These are phyloP conservation scores for Elsinoe fawcettii DNA, from an alignment of 2,329 filamentous ascomycete genomes.

Conservation along the genomic window DNA sequence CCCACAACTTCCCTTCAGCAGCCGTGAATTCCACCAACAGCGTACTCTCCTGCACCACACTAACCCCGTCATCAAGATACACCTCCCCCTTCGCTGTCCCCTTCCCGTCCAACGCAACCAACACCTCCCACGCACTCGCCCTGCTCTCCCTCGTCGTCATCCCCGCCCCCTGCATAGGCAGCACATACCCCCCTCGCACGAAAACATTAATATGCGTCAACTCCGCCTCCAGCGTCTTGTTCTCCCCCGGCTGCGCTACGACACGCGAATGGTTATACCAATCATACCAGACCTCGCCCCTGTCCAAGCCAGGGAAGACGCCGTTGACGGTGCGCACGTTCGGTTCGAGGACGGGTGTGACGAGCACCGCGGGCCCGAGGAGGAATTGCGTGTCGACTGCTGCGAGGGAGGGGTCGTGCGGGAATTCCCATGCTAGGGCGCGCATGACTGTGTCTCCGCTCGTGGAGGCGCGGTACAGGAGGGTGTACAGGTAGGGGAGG, in stretches of 20 bases:
- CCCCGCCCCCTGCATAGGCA: conserved; percentile 61
- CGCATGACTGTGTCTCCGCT: conserved; percentile 64
- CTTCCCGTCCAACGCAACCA: conserved; percentile 51
- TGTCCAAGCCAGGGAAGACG: conserved; percentile 59
- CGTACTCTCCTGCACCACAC: conserved; percentile 48
- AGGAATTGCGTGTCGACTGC: conserved; percentile 64
- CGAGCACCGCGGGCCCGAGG: conserved; percentile 56
- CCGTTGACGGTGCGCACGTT: conserved; percentile 55
- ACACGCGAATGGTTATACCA: conserved; percentile 64
- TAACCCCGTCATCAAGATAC: conserved; percentile 71
- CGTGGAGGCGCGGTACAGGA: conserved; percentile 58
- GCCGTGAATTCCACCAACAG: conserved; percentile 49
- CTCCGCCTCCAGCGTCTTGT: conserved; percentile 54
- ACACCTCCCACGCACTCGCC: conserved; percentile 57
- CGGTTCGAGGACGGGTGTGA: conserved; percentile 60
- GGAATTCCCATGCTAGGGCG: conserved; percentile 67
- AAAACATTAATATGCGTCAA: conserved; percentile 64
- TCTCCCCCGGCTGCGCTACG: conserved; percentile 44
- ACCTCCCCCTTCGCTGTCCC: conserved; percentile 54
- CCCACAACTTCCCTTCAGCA: conserved; percentile 41
- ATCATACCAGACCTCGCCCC: conserved; percentile 63
- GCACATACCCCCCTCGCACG: conserved; percentile 58
- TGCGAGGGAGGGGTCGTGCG: conserved; percentile 59
- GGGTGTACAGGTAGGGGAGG: conserved; percentile 68
- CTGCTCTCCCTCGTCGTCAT: conserved; percentile 59